These are phyloP conservation scores for Ilex asprella DNA, from an alignment of 257 asterid species.

Conservation along the genomic window DNA sequence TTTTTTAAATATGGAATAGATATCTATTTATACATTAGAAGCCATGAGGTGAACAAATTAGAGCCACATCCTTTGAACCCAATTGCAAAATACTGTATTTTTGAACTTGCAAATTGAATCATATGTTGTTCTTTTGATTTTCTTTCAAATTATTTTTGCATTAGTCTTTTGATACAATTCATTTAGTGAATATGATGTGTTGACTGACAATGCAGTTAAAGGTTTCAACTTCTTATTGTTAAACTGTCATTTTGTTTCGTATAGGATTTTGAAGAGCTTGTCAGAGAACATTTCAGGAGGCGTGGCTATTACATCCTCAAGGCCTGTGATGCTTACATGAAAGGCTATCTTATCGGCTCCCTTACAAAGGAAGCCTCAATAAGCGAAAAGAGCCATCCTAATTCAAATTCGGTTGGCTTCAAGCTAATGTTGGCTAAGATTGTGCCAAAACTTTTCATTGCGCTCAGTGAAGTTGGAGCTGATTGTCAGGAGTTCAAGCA, in stretches of 20 bases:
- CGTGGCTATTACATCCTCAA: slow-evolving; percentile 81
- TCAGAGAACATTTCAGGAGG: slow-evolving; percentile 67
- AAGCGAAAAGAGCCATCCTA: slow-evolving; percentile 23
- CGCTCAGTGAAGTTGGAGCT: slow-evolving; percentile 66
- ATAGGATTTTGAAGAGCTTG: slow-evolving; percentile 84
- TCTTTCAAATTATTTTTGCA: not conserved
- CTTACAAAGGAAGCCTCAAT: slow-evolving; percentile 60
- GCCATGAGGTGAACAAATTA: too few species aligned
- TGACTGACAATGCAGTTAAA: not conserved
- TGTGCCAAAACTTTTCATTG: slow-evolving; percentile 57
- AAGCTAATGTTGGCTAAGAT: slow-evolving; percentile 88
- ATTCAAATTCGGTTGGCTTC: slow-evolving; percentile 86
- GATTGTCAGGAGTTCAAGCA: slow-evolving; percentile 64
- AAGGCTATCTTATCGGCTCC: slow-evolving; percentile 83
- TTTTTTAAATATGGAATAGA: too few species aligned
- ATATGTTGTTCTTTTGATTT: too few species aligned
- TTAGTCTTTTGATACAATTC: too few species aligned
- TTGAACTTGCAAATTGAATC: too few species aligned
- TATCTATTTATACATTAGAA: too few species aligned
- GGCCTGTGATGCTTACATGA: slow-evolving; percentile 95
- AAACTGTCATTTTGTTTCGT: not conserved
- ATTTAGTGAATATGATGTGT: too few species aligned
- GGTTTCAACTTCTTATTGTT: too few species aligned
- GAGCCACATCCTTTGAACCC: too few species aligned
- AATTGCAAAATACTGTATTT: too few species aligned